Evolutionary conservation across 2,329 filamentous ascomycete genomes (phyloP), one percentile per base, ranked within the genome.

Genomic region (Trichoderma gracile): DNA sequence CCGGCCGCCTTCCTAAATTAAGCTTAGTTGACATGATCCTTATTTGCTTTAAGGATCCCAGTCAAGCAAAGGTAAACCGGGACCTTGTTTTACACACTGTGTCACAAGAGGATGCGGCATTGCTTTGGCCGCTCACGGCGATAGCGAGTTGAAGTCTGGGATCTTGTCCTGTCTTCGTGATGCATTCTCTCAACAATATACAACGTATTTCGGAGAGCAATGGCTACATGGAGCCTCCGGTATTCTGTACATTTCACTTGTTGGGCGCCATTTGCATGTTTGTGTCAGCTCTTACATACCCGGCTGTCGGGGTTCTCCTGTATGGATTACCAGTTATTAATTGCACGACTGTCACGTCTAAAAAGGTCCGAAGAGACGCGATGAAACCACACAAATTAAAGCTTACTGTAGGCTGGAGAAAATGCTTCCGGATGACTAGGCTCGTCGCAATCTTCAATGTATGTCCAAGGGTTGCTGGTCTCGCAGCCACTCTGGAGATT

Each of bases 31-130:
- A 15, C 1, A 6, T 19, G 7, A 61, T 61, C 38, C 19, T 61
- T 61, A 61, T 61, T 61, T 61, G 58, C 56, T 49, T 49, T 49
- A 59, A 49, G 56, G 30, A 59, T 23, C 43, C 10, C 25, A 25
- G 30, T 27, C 33, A 23, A 49, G 27, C 43, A 58, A 49, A 45
- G 58, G 40, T 61, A 61, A 61, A 61, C 33, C 19, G 47, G 46
- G 25, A 61, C 49, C 46, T 61, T 61, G 40, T 50, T 50, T 50
- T 43, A 9, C 23, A 30, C 42, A 61, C 58, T 61, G 58, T 61
- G 38, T 23, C 17, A 33, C 23, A 25, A 5, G 33, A 14, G 33
- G 33, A 14, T 38, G 27, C 49, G 38, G 27, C 42, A 5, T 23
- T 21, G 45, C 30, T 45, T 5, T 59, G 56, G 27, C 27, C 56